Percentiles rank a stretch among this genome's conserved stretches.
Conservation (phyloP, 768 basidiomycete species). For the Amanita molliuscula region DNA sequence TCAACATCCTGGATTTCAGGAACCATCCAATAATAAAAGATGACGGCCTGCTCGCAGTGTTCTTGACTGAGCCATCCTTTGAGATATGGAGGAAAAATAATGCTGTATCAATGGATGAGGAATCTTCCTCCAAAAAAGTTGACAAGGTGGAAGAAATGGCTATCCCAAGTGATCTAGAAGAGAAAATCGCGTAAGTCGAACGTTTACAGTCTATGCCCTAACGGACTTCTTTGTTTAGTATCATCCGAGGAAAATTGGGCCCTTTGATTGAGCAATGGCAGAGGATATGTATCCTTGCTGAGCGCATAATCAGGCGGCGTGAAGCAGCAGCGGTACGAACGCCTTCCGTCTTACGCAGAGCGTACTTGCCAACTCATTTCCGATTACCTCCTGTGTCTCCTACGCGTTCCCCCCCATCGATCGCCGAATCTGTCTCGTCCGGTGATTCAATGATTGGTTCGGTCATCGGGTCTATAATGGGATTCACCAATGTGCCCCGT, state of each 20-base stretch:
- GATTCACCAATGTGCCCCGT: conserved; percentile 11
- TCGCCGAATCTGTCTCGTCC: conserved; percentile 14
- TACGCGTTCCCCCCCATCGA: conserved; percentile 21
- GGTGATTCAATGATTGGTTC: conserved; percentile 18
- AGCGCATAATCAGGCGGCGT: conserved; percentile 82
- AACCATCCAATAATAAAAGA: conserved; percentile 91
- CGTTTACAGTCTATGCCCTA: conserved; percentile 1
- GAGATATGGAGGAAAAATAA: conserved; percentile 83
- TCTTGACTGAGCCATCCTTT: conserved; percentile 76
- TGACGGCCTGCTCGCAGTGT: conserved; percentile 73
- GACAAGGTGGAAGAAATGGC: conserved; percentile 83
- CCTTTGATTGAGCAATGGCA: conserved; percentile 87
- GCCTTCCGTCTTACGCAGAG: conserved; percentile 51
- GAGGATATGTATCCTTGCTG: conserved; percentile 75
- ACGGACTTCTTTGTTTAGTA: conserved; percentile 27
- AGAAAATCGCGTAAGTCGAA: conserved; percentile 63
- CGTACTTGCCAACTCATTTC: conserved; percentile 64
- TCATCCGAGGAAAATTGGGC: conserved; percentile 66
- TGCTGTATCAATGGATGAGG: conserved; percentile 75
- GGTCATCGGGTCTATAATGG: conserved; percentile 9
- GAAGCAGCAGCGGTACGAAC: conserved; percentile 87
- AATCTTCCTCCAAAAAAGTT: conserved; percentile 68
- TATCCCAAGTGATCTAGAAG: conserved; percentile 87
- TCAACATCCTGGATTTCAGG: conserved; percentile 18
- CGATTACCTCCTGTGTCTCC: conserved; percentile 35